Percentiles rank a stretch among this genome's conserved stretches.
Evolutionary conservation across 768 basidiomycete species (phyloP).

Genomic region (Trametes meyenii): DNA sequence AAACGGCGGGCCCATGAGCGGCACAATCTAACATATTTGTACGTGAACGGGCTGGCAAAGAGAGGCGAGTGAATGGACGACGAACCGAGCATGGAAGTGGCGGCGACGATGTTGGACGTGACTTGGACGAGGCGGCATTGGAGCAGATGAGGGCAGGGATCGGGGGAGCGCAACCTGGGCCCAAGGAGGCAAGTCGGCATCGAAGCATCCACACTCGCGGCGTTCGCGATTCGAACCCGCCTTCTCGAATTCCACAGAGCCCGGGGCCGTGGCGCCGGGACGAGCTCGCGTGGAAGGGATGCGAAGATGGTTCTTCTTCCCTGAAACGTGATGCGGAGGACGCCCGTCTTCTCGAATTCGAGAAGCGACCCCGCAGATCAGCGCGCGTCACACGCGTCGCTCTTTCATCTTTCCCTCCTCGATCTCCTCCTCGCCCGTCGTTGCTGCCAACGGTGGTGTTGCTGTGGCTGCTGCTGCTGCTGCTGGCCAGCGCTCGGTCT

Average conservation of each 20-base stretch:
- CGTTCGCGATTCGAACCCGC: not conserved
- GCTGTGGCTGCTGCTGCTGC: not conserved
- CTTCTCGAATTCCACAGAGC: not conserved
- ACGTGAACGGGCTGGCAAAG: too few relatives aligned
- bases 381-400: slow-evolving; percentile 13
- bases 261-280: slow-evolving; percentile 8
- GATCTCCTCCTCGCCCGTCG: not conserved
- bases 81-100: too few relatives aligned
- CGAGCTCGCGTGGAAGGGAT: slow-evolving; percentile 11
- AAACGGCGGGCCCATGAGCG: too few relatives aligned
- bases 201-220: not conserved
- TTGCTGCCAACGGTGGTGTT: too few relatives aligned
- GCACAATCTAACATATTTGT: too few relatives aligned
- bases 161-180: not conserved
- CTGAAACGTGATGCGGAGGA: slow-evolving; percentile 21
- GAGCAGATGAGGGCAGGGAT: not conserved
- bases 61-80: too few relatives aligned
- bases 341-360: slow-evolving; percentile 15
- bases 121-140: not conserved
- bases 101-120: too few relatives aligned
- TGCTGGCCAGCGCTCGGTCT: not conserved
- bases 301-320: slow-evolving; percentile 20
- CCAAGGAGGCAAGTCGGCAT: slow-evolving; percentile 6
- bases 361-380: slow-evolving; percentile 19
- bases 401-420: slow-evolving; percentile 20